Percentiles rank a stretch among this genome's conserved stretches.
Evolutionary conservation across 1,284 basidiomycete genomes (phyloP).

Genomic region (Fomitopsis pinicola): DNA sequence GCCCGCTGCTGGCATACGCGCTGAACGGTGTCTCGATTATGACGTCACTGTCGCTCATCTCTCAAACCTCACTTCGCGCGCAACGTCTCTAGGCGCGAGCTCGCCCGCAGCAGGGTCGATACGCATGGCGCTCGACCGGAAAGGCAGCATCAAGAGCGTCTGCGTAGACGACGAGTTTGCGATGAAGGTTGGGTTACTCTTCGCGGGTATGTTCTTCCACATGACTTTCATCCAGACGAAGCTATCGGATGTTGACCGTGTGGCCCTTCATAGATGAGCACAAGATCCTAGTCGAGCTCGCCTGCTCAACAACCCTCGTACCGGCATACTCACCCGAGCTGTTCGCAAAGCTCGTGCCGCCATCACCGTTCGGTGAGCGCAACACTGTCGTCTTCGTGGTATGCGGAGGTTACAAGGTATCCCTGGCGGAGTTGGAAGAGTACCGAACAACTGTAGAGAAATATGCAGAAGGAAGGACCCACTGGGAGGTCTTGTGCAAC

Average conservation of each 20-base stretch:
- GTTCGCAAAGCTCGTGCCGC: conserved; percentile 47
- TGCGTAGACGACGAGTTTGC: conserved; percentile 63
- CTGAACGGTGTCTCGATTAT: conserved; percentile 35
- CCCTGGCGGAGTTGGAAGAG: conserved; percentile 44
- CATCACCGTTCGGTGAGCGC: conserved; percentile 19
- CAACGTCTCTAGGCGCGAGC: conserved; percentile 68
- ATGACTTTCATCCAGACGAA: too few relatives aligned
- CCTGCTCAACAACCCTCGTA: conserved; percentile 63
- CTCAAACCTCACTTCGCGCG: conserved; percentile 52
- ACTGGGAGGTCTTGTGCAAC: conserved; percentile 37
- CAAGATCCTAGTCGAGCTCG: conserved; percentile 67
- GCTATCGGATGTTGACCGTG: background rate
- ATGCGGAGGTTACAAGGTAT: conserved; percentile 72
- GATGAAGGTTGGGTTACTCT: conserved; percentile 51
- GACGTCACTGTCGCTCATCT: conserved; percentile 53
- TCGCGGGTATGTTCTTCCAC: conserved; percentile 44
- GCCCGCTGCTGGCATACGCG: conserved; percentile 25
- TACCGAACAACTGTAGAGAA: conserved; percentile 38
- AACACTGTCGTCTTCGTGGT: conserved; percentile 58
- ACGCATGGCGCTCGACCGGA: conserved; percentile 54
- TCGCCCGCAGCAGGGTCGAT: conserved; percentile 56
- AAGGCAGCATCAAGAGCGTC: conserved; percentile 50
- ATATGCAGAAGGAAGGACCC: conserved; percentile 22
- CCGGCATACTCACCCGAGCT: conserved; percentile 56
- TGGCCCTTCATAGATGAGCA: conserved; percentile 53